Base-by-base conservation (phyloP, 2,329 filamentous ascomycete species). In the Aspergillus calidoustus region DNA sequence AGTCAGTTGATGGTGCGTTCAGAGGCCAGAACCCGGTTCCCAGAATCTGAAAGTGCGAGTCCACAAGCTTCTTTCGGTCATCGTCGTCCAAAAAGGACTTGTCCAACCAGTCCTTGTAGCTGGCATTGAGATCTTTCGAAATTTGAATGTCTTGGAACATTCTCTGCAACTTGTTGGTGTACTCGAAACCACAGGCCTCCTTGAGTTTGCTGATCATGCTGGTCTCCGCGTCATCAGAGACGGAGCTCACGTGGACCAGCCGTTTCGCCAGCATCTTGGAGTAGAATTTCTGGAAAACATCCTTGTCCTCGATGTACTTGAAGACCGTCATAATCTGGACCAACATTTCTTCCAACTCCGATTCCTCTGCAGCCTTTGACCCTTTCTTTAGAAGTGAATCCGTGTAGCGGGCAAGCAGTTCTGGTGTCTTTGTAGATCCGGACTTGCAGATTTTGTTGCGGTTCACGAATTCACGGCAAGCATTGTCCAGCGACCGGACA, bases 121-220 rank as follows among this genome's bases (percentile, higher is more conserved):
- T 89, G 52, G 87, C 86, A 78, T 99, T 99, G 51, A 99, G 86
- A 79, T 99, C 95, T 80, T 97, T 97, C 66, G 94, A 98, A 54
- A 97, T 97, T 77, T 99, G 95, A 83, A 99, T 97, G 74, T 99
- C 95, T 77, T 98, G 94, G 86, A 98, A 99, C 95, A 99, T 99
- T 74, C 96, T 92, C 81, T 98, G 94, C 50, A 99, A 86, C 82
- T 98, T 98, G 84, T 98, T 99, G 69, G 95, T 99, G 80, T 99
- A 99, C 77, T 99, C 95, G 70, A 97, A 99, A 71, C 95, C 95
- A 74, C 95, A 98, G 0, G 95, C 94, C 75, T 99, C 95, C 82
- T 99, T 99, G 68, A 99, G 84, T 81, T 98, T 99, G 82, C 91
- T 93, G 78, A 99, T 99, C 95, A 99, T 99, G 81, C 92, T 97